These are phyloP conservation scores for Trichaptum fuscoviolaceum DNA, from an alignment of 768 basidiomycete species.

Conservation along the genomic window DNA sequence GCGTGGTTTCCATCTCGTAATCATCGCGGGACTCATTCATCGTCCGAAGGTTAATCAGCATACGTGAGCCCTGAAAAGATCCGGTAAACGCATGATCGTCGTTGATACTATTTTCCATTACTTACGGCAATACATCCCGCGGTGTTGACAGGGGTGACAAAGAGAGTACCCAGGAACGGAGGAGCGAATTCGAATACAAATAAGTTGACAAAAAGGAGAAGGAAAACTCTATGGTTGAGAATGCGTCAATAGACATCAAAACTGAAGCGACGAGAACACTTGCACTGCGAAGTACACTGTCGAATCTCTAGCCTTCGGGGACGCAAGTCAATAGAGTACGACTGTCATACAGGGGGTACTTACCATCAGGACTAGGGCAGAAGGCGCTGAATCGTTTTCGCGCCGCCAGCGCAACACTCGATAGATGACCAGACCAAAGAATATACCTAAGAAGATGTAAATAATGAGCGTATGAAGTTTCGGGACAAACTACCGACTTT, in stretches of 20 bases:
- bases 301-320: slow-evolving; percentile 10
- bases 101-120: not conserved
- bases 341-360: not conserved
- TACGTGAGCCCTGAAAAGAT: slow-evolving; percentile 12
- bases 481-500: slow-evolving; percentile 5
- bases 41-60: slow-evolving; percentile 10
- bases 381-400: slow-evolving; percentile 6
- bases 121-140: slow-evolving; percentile 13
- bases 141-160: slow-evolving; percentile 13
- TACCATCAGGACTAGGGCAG: slow-evolving; percentile 11
- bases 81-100: not conserved
- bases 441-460: slow-evolving; percentile 6
- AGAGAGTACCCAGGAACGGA: slow-evolving; percentile 9
- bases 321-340: not conserved
- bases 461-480: not conserved
- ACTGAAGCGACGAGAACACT: slow-evolving; percentile 1
- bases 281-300: slow-evolving; percentile 13
- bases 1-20: not conserved
- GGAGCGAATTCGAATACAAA: slow-evolving; percentile 13
- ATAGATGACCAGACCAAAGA: slow-evolving; percentile 9
- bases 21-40: not conserved
- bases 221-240: not conserved
- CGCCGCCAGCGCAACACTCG: slow-evolving; percentile 8
- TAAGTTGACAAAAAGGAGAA: slow-evolving; percentile 12
- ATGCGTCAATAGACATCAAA: not conserved